Percentiles rank a stretch among this genome's conserved stretches.
phyloP scores from a whole-genome alignment of 495 filamentous ascomycete species.

The Hyaloscypha bicolor region DNA sequence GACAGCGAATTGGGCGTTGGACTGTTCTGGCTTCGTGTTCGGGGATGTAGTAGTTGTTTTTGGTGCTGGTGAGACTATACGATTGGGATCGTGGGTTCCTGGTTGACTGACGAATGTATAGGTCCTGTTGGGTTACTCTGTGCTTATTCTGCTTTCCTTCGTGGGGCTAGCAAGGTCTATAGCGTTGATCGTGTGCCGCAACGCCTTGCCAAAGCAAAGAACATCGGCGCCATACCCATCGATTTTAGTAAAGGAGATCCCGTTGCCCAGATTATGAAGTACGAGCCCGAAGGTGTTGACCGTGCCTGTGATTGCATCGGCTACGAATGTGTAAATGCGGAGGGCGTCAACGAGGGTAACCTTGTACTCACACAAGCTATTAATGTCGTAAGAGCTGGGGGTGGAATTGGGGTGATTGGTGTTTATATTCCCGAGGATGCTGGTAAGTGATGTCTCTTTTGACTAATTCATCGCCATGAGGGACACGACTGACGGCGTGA shows the following conservation, averaged over 20 bases:
- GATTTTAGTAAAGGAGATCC: constrained; percentile 26
- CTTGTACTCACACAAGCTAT: constrained; percentile 9
- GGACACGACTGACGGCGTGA: neutral
- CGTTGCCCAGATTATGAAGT: constrained; percentile 28
- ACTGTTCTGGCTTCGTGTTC: constrained; percentile 37
- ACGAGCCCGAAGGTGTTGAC: constrained; percentile 40
- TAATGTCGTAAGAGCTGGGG: constrained; percentile 12
- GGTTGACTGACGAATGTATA: constrained; percentile 2
- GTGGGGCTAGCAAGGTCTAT: constrained; percentile 41
- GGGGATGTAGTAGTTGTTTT: constrained; percentile 49
- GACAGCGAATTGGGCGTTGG: constrained; percentile 42
- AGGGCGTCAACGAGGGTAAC: constrained; percentile 16
- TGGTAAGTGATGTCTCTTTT: constrained; percentile 12
- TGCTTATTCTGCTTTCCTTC: constrained; percentile 42
- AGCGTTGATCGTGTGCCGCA: constrained; percentile 32
- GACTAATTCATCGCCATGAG: neutral
- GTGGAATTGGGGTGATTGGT: constrained; percentile 25
- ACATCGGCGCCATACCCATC: constrained; percentile 34
- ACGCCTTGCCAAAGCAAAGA: constrained; percentile 32
- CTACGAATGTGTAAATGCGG: constrained; percentile 17
- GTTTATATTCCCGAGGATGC: constrained; percentile 25
- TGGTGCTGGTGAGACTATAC: constrained; percentile 32
- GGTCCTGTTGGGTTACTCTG: constrained; percentile 40
- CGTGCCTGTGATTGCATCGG: constrained; percentile 26
- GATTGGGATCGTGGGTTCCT: neutral